phyloP scores from a whole-genome alignment of 179 eudicot species.

The Drosera spatulata region DNA sequence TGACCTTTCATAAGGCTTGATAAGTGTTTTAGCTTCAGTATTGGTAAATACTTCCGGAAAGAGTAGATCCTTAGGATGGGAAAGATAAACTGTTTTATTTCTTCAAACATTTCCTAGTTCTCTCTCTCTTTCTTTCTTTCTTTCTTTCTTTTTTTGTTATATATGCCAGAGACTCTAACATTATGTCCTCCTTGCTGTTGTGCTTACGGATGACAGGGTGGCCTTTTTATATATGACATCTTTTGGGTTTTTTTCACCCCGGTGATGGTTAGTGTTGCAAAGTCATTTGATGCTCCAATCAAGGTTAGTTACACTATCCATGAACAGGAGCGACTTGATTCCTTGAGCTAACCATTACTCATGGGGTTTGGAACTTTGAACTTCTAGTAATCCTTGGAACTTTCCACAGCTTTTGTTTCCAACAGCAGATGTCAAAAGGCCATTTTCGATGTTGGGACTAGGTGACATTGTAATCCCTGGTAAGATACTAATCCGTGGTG shows the following conservation, averaged over 20 bases:
- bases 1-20: too few species aligned
- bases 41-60: too few species aligned
- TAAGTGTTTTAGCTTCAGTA: too few species aligned
- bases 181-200: not conserved
- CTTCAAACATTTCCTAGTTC: too few species aligned
- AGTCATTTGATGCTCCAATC: constrained; percentile 97
- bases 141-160: not conserved
- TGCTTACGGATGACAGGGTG: constrained; percentile 41
- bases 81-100: too few species aligned
- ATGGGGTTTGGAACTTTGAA: too few species aligned
- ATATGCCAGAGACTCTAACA: not conserved
- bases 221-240: constrained; percentile 89
- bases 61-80: too few species aligned
- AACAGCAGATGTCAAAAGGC: constrained; percentile 58
- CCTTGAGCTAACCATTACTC: too few species aligned
- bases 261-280: constrained; percentile 98
- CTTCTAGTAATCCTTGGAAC: not conserved
- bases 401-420: constrained; percentile 89
- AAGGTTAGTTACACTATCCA: constrained; percentile 44
- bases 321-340: not conserved
- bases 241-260: constrained; percentile 99
- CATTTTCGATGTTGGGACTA: constrained; percentile 93
- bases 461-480: constrained; percentile 99
- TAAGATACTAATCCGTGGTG: constrained; percentile 15
- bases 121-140: not conserved